These are phyloP conservation scores for Fraxinus americana DNA, from an alignment of 257 asterid species.

Conservation along the genomic window DNA sequence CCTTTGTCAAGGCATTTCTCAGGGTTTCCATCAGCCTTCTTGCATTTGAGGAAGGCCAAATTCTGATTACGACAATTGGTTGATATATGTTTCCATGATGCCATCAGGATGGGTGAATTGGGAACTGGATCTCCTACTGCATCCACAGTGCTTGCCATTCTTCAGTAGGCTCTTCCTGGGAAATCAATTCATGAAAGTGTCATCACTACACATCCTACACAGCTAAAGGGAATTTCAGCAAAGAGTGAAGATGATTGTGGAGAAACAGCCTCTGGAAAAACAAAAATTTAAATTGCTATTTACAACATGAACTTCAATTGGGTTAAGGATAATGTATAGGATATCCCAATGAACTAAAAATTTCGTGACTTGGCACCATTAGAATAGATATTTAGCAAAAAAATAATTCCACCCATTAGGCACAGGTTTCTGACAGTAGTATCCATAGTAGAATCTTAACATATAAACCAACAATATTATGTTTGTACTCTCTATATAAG, in stretches of 20 bases:
- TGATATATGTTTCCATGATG: conserved; percentile 73
- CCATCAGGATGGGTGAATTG: conserved; percentile 67
- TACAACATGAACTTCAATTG: not conserved
- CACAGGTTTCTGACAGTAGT: no score
- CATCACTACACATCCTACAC: not conserved
- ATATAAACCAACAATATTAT: no score
- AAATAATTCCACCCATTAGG: no score
- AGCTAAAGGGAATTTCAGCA: not conserved
- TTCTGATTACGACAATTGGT: conserved; percentile 66
- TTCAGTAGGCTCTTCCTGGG: not conserved
- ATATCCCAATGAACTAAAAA: not conserved
- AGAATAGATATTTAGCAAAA: not conserved
- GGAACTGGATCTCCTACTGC: conserved; percentile 65
- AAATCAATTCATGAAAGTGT: not conserved
- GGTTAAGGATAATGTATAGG: not conserved
- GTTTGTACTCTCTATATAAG: no score
- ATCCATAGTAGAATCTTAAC: no score
- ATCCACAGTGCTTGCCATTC: conserved; percentile 60
- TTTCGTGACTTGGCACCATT: not conserved
- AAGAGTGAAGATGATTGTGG: not conserved
- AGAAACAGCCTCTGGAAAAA: not conserved
- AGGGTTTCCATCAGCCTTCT: conserved; percentile 80
- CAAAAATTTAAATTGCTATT: not conserved
- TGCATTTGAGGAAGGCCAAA: conserved; percentile 75
- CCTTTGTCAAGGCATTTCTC: conserved; percentile 82